Evolutionary conservation across 768 basidiomycete genomes (phyloP), one percentile per base, ranked within the genome.

Genomic region (Tricholoma matsutake): DNA sequence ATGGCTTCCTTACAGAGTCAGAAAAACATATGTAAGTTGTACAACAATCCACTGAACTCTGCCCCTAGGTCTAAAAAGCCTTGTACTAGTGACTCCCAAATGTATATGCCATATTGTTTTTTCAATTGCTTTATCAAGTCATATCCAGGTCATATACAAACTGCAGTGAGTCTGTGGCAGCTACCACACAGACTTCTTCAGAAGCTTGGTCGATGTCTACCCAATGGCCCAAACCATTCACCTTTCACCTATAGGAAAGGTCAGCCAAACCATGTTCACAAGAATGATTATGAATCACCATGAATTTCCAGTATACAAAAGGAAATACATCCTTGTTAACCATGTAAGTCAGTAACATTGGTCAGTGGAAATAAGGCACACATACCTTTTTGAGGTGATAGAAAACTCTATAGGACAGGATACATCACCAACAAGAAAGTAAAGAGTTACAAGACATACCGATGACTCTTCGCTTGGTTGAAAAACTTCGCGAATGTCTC

Each of bases 371-470:
- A 53, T 16, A 20, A 6, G 57, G 34, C 54, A 32, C 18, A 64
- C 64, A 18, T 69, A 83, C 88, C 82, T 89, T 96, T 75, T 95
- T 96, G 55, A 98, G 75, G 74, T 95, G 86, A 75, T 94, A 97
- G 80, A 91, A 96, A 3, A 86, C 63, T 59, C 89, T 89, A 66
- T 32, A 61, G 18, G 3, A 2, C 35, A n/a, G 18, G 39, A 39
- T 20, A 16, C 34, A 5, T 25, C 5, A 56, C n/a, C 20, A 41
- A 41, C 28, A 45, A 6, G n/a, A 25, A 41, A 2, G 14, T 25
- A 31, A 18, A 29, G 10, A 9, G 34, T 32, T 6, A 9, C 13
- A 49, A 29, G 11, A 75, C 81, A 61, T 62, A 91, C 92, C 88
- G 81, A 67, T 88, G 82, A 37, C 88, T 88, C 61, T 82, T 85